Evolutionary conservation across 225 moss, liverwort and hornwort genomes (phyloP), one percentile per base, ranked within the genome.

Genomic region (Anthoceros angustus): DNA sequence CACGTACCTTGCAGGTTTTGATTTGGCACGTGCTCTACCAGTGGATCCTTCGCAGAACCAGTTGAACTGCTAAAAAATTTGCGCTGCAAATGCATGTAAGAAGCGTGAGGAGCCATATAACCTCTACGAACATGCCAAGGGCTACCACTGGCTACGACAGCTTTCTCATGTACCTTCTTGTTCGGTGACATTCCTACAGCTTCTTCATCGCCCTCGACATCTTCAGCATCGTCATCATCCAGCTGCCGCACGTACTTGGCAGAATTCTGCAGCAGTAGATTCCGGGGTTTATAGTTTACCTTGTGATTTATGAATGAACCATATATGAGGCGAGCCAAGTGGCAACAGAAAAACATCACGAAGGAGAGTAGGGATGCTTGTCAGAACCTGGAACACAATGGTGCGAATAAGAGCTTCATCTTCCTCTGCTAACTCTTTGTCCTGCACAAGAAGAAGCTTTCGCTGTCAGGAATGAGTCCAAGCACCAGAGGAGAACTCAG

Each of bases 321-420:
- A 20, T 5, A 8, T 40, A 18, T 8, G 25, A 0, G n/a, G 12
- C 66, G 12, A 24, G 16, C n/a, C 21, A 25, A 23, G 41, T 66
- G 8, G 25, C 2, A 63, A 10, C 8, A 73, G 14, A 26, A 72
- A 39, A 41, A 45, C n/a, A 12, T 63, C 66, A 65, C 70, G 61
- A 5, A n/a, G 7, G 64, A 7, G 39, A 65, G 25, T 16, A 16
- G 14, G 11, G 9, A n/a, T n/a, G n/a, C n/a, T n/a, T n/a, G n/a
- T n/a, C n/a, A n/a, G 23, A 70, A 87, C 90, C 88, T 88, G 89
- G 67, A 93, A 93, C 21, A 93, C 83, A 62, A 93, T 78, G 62
- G 86, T 78, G 50, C 83, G 83, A 50, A 89, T 66, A 20, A 89
- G 25, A 43, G 82, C 86, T 77, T 93, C 92, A 41, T 93, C 92